A percentile compares a stretch with the other conserved stretches of the same genome.
These are phyloP conservation scores for Podospora comata DNA, from an alignment of 495 filamentous ascomycete species.

Conservation along the genomic window DNA sequence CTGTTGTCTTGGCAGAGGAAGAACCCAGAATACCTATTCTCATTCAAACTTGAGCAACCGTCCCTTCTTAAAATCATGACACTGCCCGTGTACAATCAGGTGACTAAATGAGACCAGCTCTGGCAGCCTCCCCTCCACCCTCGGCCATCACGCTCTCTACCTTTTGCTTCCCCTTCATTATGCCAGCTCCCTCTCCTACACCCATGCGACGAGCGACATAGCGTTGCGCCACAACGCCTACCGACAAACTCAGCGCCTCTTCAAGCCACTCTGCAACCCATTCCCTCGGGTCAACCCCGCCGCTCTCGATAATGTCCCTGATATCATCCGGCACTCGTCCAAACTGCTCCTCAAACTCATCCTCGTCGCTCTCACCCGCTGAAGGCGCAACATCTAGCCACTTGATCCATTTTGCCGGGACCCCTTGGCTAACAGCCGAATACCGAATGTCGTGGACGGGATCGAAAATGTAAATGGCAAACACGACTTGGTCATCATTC, in stretches of 20 bases:
- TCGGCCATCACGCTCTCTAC: constrained; percentile 65
- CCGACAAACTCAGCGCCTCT: constrained; percentile 73
- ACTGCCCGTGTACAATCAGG: background rate
- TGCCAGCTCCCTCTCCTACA: constrained; percentile 77
- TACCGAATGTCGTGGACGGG: constrained; percentile 90
- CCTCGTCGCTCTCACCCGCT: constrained; percentile 41
- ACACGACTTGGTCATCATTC: constrained; percentile 58
- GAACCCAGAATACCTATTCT: background rate
- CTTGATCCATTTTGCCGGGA: constrained; percentile 83
- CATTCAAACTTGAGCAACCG: background rate
- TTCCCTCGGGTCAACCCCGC: constrained; percentile 90
- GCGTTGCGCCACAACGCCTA: constrained; percentile 88
- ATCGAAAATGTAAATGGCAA: constrained; percentile 90
- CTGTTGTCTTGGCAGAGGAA: no score
- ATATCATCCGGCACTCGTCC: constrained; percentile 73
- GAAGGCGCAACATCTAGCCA: constrained; percentile 77
- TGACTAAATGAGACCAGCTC: constrained; percentile 54
- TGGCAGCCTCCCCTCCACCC: constrained; percentile 78
- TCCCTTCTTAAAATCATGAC: background rate
- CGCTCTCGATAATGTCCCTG: constrained; percentile 76
- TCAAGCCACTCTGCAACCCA: constrained; percentile 98
- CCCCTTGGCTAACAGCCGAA: constrained; percentile 72
- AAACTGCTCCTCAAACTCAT: constrained; percentile 28
- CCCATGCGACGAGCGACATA: constrained; percentile 96
- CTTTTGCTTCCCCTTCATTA: constrained; percentile 73